Evolutionary conservation across 345 rosid genomes (phyloP).

Genomic region (Nephelium lappaceum): DNA sequence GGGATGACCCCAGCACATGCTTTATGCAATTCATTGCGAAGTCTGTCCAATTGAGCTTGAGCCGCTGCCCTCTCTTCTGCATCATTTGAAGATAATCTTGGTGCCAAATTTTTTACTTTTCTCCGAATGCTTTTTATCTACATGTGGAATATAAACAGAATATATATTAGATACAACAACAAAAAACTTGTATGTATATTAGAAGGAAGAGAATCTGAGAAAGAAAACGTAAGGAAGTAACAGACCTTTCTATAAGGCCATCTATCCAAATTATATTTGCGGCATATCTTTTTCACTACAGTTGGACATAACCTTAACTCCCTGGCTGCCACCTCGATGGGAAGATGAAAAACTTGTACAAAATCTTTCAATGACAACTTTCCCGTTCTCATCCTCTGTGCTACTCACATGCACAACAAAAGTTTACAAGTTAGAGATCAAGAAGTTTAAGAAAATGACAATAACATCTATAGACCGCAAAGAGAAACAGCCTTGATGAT

Average conservation of each 20-base stretch:
- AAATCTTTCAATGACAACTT: slow-evolving; percentile 44
- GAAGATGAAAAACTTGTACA: slow-evolving; percentile 45
- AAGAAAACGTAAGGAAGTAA: background rate
- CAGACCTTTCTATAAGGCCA: slow-evolving; percentile 73
- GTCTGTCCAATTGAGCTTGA: slow-evolving; percentile 30
- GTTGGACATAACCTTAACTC: slow-evolving; percentile 54
- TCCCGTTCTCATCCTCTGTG: slow-evolving; percentile 63
- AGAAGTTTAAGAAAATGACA: background rate
- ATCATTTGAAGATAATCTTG: slow-evolving; percentile 14
- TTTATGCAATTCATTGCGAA: slow-evolving; percentile 24
- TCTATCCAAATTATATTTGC: slow-evolving; percentile 36
- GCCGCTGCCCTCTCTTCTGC: slow-evolving; percentile 30
- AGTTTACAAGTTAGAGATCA: background rate
- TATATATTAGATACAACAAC: background rate
- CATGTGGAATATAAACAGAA: background rate
- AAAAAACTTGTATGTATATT: background rate
- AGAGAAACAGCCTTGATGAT: background rate
- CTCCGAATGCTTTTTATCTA: slow-evolving; percentile 48
- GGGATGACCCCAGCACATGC: slow-evolving; percentile 24
- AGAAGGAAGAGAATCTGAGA: background rate
- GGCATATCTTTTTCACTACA: slow-evolving; percentile 59
- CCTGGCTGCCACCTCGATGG: slow-evolving; percentile 53
- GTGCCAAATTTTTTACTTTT: slow-evolving; percentile 22
- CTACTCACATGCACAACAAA: slow-evolving; percentile 10
- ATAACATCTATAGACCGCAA: background rate